Evolutionary conservation across 2,329 filamentous ascomycete species (phyloP).

Genomic region (Trichothecium sympodiale): DNA sequence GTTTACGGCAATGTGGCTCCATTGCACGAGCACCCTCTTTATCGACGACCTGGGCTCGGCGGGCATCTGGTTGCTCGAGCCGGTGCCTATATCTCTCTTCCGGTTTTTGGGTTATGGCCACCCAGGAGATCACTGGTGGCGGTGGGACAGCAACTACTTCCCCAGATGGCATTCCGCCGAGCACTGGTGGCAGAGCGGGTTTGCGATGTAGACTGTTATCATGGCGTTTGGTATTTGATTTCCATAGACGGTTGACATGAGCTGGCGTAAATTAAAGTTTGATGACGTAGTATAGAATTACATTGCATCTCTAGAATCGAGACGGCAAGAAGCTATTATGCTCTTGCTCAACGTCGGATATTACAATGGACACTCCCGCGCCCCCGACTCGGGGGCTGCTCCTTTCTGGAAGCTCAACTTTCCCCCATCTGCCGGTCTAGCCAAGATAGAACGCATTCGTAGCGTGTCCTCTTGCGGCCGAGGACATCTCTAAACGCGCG

Average conservation of each 20-base stretch:
- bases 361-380: no score
- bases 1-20: conserved; percentile 57
- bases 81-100: conserved; percentile 65
- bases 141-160: conserved; percentile 47
- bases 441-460: conserved; percentile 56
- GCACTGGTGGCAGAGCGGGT: conserved; percentile 46
- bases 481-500: conserved; percentile 62
- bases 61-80: conserved; percentile 73
- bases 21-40: conserved; percentile 52
- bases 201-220: conserved; percentile 15
- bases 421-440: conserved; percentile 27
- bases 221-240: neutral
- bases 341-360: no score
- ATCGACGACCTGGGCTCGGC: conserved; percentile 64
- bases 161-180: conserved; percentile 45
- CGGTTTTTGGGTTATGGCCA: conserved; percentile 54
- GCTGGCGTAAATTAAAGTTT: neutral
- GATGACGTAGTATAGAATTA: no score
- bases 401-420: no score
- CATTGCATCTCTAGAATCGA: no score
- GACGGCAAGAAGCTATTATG: no score
- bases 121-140: conserved; percentile 52
- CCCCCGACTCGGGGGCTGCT: no score
- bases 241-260: neutral
- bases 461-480: conserved; percentile 58